Base-by-base conservation (phyloP, 371 early-diverging fungal species). In the Rhizopus stolonifer region DNA sequence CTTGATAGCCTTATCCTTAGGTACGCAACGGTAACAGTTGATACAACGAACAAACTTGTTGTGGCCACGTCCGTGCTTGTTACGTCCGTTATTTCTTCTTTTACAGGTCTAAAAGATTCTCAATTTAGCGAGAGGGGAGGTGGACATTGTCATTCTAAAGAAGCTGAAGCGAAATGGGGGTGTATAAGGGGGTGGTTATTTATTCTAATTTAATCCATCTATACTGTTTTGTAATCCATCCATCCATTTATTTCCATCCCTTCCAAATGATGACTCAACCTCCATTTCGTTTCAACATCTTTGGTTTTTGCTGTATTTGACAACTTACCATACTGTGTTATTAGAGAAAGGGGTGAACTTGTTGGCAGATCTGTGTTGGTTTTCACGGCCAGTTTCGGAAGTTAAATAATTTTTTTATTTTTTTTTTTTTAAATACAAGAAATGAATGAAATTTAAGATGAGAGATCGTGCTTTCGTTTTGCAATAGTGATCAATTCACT, bases 1-100 rank as follows among this genome's bases (percentile, higher is more conserved):
- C 90, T 97, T 97, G 82, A 99, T 94, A 70, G 98, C 95, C 91
- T 99, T 99, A 84, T 99, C 99, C 82, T 99, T 99, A 64, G 99
- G 96, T 62, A 92, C 92, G 72, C 93, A 90, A 78, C 96, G 91
- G 62, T 86, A 88, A 83, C 99, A 99, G 93, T 99, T 97, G 75
- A 92, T 91, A 87, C 99, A 99, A 73, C 99, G 93, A 74, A 98
- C 90, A 68, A 85, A 85, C 80, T 87, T 89, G 74, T 87, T 89
- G 87, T 97, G 94, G 68, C 99, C 99, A 77, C 99, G 95, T 67
- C 97, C 97, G 74, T 93, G 84, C 90, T 99, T 99, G 84, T 87
- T 85, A 80, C 99, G 93, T 83, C 99, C 99, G 51, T 49, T 49
- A 34, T 49, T 33, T 33, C 49, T 49, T 49, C 33, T 49, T 34